phyloP scores from a whole-genome alignment of 305 asterid genomes.

The Fraxinus greggii region DNA sequence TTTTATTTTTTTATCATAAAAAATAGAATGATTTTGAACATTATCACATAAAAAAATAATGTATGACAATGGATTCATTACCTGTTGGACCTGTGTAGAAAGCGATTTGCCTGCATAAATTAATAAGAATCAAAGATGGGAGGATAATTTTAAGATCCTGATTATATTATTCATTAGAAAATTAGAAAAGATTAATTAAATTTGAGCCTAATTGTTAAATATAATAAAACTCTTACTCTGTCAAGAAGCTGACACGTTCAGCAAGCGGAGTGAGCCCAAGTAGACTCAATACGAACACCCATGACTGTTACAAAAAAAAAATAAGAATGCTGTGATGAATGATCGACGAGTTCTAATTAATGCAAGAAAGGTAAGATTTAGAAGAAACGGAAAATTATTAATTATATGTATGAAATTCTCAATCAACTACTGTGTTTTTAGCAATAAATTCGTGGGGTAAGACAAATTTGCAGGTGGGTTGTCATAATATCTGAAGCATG shows the following conservation, averaged over 20 bases:
- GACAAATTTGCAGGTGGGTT: not conserved
- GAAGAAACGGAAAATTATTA: too few relatives aligned
- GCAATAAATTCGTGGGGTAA: not conserved
- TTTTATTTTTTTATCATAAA: not conserved
- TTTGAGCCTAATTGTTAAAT: not conserved
- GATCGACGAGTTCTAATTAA: too few relatives aligned
- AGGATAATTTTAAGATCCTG: not conserved
- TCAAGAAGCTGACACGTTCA: constrained; percentile 72
- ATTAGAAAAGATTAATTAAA: not conserved
- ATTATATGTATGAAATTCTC: not conserved
- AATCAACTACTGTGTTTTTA: too few relatives aligned
- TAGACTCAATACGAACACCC: constrained; percentile 76
- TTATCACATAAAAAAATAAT: not conserved
- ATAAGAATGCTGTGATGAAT: not conserved
- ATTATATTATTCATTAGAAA: not conserved
- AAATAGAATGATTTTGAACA: not conserved
- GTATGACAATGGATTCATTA: constrained; percentile 6
- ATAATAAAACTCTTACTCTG: constrained; percentile 61
- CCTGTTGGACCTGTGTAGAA: constrained; percentile 89
- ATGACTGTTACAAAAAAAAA: constrained; percentile 41
- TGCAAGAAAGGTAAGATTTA: too few relatives aligned
- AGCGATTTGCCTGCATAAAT: constrained; percentile 77
- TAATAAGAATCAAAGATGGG: not conserved
- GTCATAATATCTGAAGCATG: not conserved
- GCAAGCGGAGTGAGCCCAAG: constrained; percentile 79